Base-by-base conservation (phyloP, 805 yeast species). In the Suhomyces canberraensis region DNA sequence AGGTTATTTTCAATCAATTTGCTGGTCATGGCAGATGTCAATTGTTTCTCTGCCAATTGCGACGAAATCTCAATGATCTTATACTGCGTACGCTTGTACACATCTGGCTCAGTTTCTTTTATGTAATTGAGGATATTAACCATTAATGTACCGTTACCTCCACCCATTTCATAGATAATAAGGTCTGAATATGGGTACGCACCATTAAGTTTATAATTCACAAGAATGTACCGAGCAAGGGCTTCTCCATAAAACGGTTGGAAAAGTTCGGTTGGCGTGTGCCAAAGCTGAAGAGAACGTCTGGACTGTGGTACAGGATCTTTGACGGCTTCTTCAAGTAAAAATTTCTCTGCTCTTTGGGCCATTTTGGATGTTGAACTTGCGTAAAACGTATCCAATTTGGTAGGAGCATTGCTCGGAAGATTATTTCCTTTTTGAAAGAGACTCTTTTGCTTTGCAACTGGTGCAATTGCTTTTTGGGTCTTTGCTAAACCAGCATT, bases 141-240 rank as follows among this genome's bases (percentile, higher is more conserved):
- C 95, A 88, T 87, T 41, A 87, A 59, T 0, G 95, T 86, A 28
- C 95, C 95, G 51, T 87, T 87, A 47, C 95, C 95, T 15, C 89
- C 95, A 41, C 95, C 96, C 71, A 85, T 77, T 60, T 88, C 96
- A 59, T 86, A 88, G 17, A 87, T 84, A 5, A 78, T 71, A 31
- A 91, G 64, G 52, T 85, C 89, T 28, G 73, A 69, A 50, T 81
- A 80, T 1, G 90, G 91, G 48, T 78, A 83, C 28, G 74, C 63
- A 3, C 64, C 65, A 44, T 81, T 80, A 47, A 79, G 61, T 56
- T 80, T 79, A 54, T 82, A 84, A 54, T 84, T 81, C 7, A 79
- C 81, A 37, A 87, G 60, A 14, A 90, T 61, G 60, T 87, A 84
- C 37, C 90, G 66, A 0, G 96, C 96, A 39, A 91, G 63, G 0